Conservation (phyloP, 495 filamentous ascomycete genomes). For the Platismatia glauca region DNA sequence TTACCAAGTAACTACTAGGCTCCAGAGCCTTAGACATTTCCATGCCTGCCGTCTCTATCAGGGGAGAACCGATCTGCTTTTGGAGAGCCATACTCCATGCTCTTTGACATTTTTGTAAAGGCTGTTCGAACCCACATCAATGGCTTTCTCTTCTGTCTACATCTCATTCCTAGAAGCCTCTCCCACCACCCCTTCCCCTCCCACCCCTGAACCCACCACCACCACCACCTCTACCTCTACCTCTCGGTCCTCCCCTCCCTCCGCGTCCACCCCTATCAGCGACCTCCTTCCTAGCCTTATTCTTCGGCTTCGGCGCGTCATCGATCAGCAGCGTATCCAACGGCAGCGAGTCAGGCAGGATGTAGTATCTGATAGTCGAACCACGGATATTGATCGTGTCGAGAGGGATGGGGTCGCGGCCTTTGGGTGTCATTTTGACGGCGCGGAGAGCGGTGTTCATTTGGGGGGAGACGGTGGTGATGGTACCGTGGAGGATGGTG, state of each 20-base stretch:
- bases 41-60: neutral
- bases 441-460: slow-evolving; percentile 95
- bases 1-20: neutral
- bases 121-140: neutral
- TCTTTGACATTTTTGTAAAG: neutral
- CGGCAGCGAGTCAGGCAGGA: slow-evolving; percentile 88
- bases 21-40: neutral
- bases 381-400: slow-evolving; percentile 97
- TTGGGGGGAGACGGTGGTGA: slow-evolving; percentile 85
- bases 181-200: slow-evolving; percentile 55
- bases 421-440: slow-evolving; percentile 87
- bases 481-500: slow-evolving; percentile 90
- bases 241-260: slow-evolving; percentile 45
- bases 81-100: neutral
- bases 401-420: slow-evolving; percentile 73
- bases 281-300: slow-evolving; percentile 91
- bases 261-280: slow-evolving; percentile 57
- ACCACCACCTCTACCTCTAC: slow-evolving; percentile 44
- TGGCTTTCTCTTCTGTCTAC: neutral
- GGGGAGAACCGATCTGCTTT: neutral
- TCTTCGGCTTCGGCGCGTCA: slow-evolving; percentile 96
- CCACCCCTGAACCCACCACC: slow-evolving; percentile 48
- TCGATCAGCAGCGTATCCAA: slow-evolving; percentile 92
- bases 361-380: slow-evolving; percentile 85
- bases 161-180: slow-evolving; percentile 41